phyloP scores from a whole-genome alignment of 2,329 filamentous ascomycete species.

The Colletotrichum noveboracense region DNA sequence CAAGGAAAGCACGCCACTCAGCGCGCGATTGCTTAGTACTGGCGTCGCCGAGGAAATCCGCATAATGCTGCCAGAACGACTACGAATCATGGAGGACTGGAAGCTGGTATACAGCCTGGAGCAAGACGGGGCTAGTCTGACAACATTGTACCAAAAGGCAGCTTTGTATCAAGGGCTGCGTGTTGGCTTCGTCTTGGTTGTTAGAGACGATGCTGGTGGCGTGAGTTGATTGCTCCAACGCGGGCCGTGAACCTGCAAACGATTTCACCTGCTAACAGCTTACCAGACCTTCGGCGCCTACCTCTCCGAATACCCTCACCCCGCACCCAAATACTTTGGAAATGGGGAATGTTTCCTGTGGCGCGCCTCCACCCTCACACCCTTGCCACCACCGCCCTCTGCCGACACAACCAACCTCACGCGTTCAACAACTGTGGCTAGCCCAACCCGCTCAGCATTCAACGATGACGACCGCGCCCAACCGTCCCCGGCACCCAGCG shows the following conservation, averaged over 20 bases:
- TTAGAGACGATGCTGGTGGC: slow-evolving; percentile 77
- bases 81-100: slow-evolving; percentile 91
- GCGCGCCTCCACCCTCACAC: slow-evolving; percentile 63
- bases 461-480: slow-evolving; percentile 26
- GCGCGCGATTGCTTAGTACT: slow-evolving; percentile 70
- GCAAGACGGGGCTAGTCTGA: slow-evolving; percentile 86
- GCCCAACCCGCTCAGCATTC: slow-evolving; percentile 24
- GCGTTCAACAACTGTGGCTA: slow-evolving; percentile 47
- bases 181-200: slow-evolving; percentile 88
- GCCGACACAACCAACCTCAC: slow-evolving; percentile 53
- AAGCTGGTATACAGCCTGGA: slow-evolving; percentile 86
- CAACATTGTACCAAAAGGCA: slow-evolving; percentile 84
- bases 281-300: slow-evolving; percentile 86
- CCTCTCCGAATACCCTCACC: slow-evolving; percentile 85
- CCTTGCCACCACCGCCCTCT: slow-evolving; percentile 56
- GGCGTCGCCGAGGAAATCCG: slow-evolving; percentile 91
- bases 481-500: slow-evolving; percentile 58
- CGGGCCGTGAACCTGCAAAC: background rate
- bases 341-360: slow-evolving; percentile 91
- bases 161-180: slow-evolving; percentile 70
- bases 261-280: background rate
- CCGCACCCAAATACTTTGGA: slow-evolving; percentile 85
- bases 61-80: slow-evolving; percentile 81
- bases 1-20: slow-evolving; percentile 60
- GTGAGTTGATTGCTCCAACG: slow-evolving; percentile 52